Conservation (phyloP, 805 yeast genomes). For the Kodamaea fukazawae region DNA sequence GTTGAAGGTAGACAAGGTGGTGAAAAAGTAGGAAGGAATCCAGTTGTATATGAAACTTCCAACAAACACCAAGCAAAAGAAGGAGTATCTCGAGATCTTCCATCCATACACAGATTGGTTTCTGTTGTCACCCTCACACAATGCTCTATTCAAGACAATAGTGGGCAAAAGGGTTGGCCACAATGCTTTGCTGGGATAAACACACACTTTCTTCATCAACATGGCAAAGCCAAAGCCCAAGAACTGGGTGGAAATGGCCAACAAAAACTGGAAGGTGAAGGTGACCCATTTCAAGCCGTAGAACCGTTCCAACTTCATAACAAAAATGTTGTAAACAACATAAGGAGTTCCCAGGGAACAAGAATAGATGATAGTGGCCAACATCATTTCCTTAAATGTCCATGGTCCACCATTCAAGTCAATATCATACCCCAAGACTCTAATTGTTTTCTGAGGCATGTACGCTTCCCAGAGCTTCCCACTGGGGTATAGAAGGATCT, state of each 20-base stretch:
- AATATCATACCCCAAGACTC: slow-evolving; percentile 20
- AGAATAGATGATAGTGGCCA: slow-evolving; percentile 41
- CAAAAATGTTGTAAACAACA: slow-evolving; percentile 40
- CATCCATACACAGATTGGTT: slow-evolving; percentile 32
- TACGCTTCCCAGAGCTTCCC: slow-evolving; percentile 40
- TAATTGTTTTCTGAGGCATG: slow-evolving; percentile 23
- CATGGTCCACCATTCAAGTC: slow-evolving; percentile 43
- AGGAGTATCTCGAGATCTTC: slow-evolving; percentile 41
- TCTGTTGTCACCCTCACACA: slow-evolving; percentile 30
- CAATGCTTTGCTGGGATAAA: slow-evolving; percentile 40
- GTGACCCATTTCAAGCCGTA: slow-evolving; percentile 44
- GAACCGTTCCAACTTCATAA: slow-evolving; percentile 42
- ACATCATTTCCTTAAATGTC: slow-evolving; percentile 46
- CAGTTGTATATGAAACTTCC: slow-evolving; percentile 41
- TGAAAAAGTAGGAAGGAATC: slow-evolving; percentile 41
- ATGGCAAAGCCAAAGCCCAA: slow-evolving; percentile 71
- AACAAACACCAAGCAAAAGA: slow-evolving; percentile 32
- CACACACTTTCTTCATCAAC: slow-evolving; percentile 53
- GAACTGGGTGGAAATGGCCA: slow-evolving; percentile 55
- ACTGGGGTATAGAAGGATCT: slow-evolving; percentile 37
- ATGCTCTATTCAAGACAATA: slow-evolving; percentile 41
- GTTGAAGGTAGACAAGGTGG: slow-evolving; percentile 38
- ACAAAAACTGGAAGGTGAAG: slow-evolving; percentile 52
- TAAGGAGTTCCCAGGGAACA: slow-evolving; percentile 44
- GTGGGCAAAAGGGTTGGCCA: slow-evolving; percentile 47